Conservation (phyloP, 2,329 filamentous ascomycete genomes). For the Diaporthe sp. region DNA sequence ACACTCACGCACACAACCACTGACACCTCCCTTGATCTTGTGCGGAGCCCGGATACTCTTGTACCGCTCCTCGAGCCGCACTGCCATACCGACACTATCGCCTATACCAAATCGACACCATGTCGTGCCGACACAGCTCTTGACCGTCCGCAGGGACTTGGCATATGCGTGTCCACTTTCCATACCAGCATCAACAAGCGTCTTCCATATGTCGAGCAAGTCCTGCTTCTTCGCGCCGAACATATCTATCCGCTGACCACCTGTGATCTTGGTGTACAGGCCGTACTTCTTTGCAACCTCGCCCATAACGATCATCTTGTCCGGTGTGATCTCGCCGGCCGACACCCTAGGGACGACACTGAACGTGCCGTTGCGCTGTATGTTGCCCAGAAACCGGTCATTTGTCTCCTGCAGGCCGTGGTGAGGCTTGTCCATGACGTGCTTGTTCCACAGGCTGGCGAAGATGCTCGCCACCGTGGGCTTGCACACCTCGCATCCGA, state of each 20-base stretch:
- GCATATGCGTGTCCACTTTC: conserved; percentile 93
- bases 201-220: conserved; percentile 84
- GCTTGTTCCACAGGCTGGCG: conserved; percentile 85
- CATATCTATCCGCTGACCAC: conserved; percentile 92
- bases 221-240: conserved; percentile 93
- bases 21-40: conserved; percentile 92
- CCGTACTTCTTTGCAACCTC: conserved; percentile 87
- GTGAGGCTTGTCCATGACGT: conserved; percentile 78
- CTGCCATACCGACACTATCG: conserved; percentile 91
- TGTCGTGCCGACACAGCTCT: conserved; percentile 91
- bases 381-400: conserved; percentile 88
- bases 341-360: conserved; percentile 88
- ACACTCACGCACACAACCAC: conserved; percentile 92
- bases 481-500: conserved; percentile 90
- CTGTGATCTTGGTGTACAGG: conserved; percentile 93
- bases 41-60: conserved; percentile 92
- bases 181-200: conserved; percentile 86
- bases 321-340: conserved; percentile 88
- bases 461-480: conserved; percentile 86
- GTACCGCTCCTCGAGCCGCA: conserved; percentile 89
- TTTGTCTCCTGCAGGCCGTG: conserved; percentile 92
- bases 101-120: conserved; percentile 93
- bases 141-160: conserved; percentile 89
- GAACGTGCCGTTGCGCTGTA: conserved; percentile 92
- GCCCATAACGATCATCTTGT: conserved; percentile 87